Conservation (phyloP, 2,329 filamentous ascomycete species). For the Coleophoma eucalyptorum region DNA sequence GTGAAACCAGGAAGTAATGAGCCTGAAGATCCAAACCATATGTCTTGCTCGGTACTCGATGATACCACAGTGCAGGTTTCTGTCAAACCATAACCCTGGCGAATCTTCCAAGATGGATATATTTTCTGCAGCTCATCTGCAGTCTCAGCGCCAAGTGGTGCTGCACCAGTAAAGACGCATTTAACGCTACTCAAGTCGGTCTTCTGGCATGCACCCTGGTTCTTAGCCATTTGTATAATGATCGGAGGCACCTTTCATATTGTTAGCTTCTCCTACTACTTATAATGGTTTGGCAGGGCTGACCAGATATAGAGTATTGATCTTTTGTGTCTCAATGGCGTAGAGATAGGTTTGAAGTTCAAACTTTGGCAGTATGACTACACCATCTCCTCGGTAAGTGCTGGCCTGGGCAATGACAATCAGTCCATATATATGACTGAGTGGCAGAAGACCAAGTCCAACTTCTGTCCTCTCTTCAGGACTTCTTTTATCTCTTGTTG, state of each 20-base stretch:
- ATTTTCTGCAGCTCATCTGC: conserved; percentile 57
- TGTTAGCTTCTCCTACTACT: neutral
- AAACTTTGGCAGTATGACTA: conserved; percentile 72
- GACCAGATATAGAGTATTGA: conserved; percentile 64
- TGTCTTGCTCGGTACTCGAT: conserved; percentile 56
- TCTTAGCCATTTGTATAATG: conserved; percentile 71
- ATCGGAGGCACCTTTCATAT: conserved; percentile 69
- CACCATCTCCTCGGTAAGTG: conserved; percentile 68
- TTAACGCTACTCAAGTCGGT: conserved; percentile 69
- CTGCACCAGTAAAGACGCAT: conserved; percentile 69
- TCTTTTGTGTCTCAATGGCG: conserved; percentile 65
- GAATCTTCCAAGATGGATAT: conserved; percentile 61
- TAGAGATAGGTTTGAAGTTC: conserved; percentile 63
- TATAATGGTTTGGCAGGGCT: conserved; percentile 15
- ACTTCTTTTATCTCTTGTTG: conserved; percentile 24
- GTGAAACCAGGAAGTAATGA: conserved; percentile 62
- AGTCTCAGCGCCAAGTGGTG: conserved; percentile 72
- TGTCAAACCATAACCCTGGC: conserved; percentile 72
- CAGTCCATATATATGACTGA: conserved; percentile 79
- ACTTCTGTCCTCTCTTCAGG: conserved; percentile 26
- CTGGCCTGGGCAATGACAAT: conserved; percentile 65
- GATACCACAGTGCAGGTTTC: conserved; percentile 71
- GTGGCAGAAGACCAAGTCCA: conserved; percentile 66
- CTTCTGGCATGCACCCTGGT: conserved; percentile 53
- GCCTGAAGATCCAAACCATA: conserved; percentile 69